phyloP scores from a whole-genome alignment of 2,329 filamentous ascomycete species.

The Fusarium coicis region DNA sequence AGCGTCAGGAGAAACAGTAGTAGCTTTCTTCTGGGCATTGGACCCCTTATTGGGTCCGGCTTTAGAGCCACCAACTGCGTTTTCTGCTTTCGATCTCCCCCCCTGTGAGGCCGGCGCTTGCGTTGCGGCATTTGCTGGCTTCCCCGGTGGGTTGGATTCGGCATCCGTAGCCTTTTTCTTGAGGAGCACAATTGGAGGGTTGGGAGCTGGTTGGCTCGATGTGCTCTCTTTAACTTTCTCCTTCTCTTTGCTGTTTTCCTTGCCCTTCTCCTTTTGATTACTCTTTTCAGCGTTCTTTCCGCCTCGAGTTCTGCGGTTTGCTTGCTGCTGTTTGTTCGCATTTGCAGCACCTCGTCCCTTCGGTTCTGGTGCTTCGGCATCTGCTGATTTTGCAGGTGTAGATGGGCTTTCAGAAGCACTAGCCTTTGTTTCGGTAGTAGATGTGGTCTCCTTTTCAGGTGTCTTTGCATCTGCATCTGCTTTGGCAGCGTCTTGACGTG shows the following conservation, averaged over 20 bases:
- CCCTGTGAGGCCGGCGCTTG: conserved; percentile 44
- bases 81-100: conserved; percentile 42
- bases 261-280: conserved; percentile 54
- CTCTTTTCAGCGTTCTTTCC: conserved; percentile 54
- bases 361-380: conserved; percentile 23
- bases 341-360: conserved; percentile 39
- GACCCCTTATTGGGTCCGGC: conserved; percentile 39
- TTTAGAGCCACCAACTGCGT: conserved; percentile 32
- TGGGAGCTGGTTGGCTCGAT: conserved; percentile 37
- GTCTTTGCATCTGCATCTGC: conserved; percentile 61
- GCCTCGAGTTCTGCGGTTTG: conserved; percentile 49
- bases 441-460: conserved; percentile 48
- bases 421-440: conserved; percentile 13
- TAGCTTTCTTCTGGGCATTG: conserved; percentile 49
- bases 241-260: conserved; percentile 42
- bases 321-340: conserved; percentile 43
- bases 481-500: conserved; percentile 68
- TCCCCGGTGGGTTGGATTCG: conserved; percentile 35
- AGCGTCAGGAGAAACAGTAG: conserved; percentile 54
- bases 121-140: conserved; percentile 43
- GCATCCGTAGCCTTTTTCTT: conserved; percentile 51
- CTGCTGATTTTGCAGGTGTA: conserved; percentile 35
- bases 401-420: conserved; percentile 32
- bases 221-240: conserved; percentile 40
- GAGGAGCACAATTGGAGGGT: conserved; percentile 54